Conservation (phyloP, 306 rosid species). For the Prunus kanzakura region DNA sequence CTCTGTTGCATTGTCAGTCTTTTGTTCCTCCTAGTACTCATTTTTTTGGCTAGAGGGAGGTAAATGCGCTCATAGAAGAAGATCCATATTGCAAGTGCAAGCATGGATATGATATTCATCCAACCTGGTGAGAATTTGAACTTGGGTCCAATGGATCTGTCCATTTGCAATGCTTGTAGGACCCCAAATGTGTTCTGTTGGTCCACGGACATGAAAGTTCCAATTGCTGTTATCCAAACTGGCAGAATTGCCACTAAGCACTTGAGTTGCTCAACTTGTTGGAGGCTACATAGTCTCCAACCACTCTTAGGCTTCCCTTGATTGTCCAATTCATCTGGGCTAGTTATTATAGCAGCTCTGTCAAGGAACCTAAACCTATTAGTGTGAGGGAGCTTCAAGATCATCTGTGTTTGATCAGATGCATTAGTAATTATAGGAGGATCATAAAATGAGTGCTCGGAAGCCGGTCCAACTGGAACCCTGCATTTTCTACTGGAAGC, state of each 20-base stretch:
- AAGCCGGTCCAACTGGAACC: not conserved
- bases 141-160: constrained; percentile 49
- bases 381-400: constrained; percentile 35
- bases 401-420: not conserved
- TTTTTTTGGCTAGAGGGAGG: constrained; percentile 31
- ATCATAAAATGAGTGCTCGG: constrained; percentile 31
- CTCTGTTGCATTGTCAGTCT: constrained; percentile 48
- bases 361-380: constrained; percentile 58
- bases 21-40: constrained; percentile 4
- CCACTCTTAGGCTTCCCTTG: constrained; percentile 43
- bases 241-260: constrained; percentile 63
- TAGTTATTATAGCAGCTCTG: constrained; percentile 54
- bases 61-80: constrained; percentile 51
- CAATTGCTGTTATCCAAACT: constrained; percentile 63
- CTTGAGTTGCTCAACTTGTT: constrained; percentile 72
- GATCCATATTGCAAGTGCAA: constrained; percentile 75
- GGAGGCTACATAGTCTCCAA: constrained; percentile 72
- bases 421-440: constrained; percentile 21
- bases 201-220: constrained; percentile 51
- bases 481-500: constrained; percentile 54
- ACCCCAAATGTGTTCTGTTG: constrained; percentile 71
- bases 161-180: constrained; percentile 62
- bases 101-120: constrained; percentile 54
- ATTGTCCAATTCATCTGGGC: constrained; percentile 42
- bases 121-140: constrained; percentile 78